Conservation (phyloP, 345 rosid genomes). For the Reutealis trisperma region DNA sequence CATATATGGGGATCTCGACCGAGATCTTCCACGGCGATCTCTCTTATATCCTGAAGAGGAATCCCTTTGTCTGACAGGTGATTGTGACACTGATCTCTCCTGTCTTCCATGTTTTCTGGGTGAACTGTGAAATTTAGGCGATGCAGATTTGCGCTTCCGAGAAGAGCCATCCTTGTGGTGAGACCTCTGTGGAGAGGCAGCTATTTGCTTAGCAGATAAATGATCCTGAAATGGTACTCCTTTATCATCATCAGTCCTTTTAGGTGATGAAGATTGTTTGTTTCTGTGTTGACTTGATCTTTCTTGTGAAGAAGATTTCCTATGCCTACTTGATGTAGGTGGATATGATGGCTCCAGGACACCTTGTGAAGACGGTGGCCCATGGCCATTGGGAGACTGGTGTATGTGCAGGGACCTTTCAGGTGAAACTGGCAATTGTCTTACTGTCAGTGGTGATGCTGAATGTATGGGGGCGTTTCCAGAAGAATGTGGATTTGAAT, state of each 20-base stretch:
- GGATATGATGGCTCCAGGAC: neutral
- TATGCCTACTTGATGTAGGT: neutral
- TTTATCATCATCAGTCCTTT: constrained; percentile 20
- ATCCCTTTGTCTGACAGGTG: constrained; percentile 22
- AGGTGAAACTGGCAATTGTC: constrained; percentile 11
- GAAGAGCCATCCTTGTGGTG: constrained; percentile 20
- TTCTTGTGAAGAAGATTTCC: constrained; percentile 12
- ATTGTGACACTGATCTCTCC: constrained; percentile 17
- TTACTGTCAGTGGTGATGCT: neutral
- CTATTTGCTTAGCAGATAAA: neutral
- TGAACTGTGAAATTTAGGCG: constrained; percentile 13
- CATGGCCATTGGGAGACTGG: constrained; percentile 1
- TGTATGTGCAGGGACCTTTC: neutral
- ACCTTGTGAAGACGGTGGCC: constrained; percentile 8
- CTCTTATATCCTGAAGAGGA: constrained; percentile 19
- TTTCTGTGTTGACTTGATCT: constrained; percentile 4
- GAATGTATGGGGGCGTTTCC: neutral
- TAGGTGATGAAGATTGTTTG: constrained; percentile 9
- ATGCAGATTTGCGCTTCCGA: constrained; percentile 3
- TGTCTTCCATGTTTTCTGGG: constrained; percentile 10
- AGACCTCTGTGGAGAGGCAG: constrained; percentile 8
- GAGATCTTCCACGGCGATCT: constrained; percentile 16
- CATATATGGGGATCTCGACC: constrained; percentile 23
- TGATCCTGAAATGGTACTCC: neutral
- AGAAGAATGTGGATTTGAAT: constrained; percentile 14